phyloP scores from a whole-genome alignment of 108 stramenopile species.

The Stephanodiscus triporus region DNA sequence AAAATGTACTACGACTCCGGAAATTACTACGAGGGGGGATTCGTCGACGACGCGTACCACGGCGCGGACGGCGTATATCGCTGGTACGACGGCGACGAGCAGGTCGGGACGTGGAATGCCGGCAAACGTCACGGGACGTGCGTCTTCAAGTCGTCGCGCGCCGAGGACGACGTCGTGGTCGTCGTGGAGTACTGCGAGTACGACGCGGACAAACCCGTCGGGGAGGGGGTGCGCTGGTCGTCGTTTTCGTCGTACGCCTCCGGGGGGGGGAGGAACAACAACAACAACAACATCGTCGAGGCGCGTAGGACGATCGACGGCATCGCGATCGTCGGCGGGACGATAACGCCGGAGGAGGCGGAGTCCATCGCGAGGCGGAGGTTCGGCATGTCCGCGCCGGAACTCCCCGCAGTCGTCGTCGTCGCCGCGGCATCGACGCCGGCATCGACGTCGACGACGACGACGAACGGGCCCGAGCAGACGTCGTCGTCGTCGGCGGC shows the following conservation, averaged over 20 bases:
- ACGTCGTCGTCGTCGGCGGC: no score
- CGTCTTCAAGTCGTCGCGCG: slow-evolving; percentile 9
- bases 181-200: slow-evolving; percentile 2
- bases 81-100: slow-evolving; percentile 32
- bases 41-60: slow-evolving; percentile 26
- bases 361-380: slow-evolving; percentile 13
- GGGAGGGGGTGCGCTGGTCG: neutral
- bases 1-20: slow-evolving; percentile 32
- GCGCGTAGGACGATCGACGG: no score
- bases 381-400: slow-evolving; percentile 8
- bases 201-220: neutral
- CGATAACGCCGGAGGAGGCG: slow-evolving; percentile 13
- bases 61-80: slow-evolving; percentile 15
- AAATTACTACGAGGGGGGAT: slow-evolving; percentile 28
- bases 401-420: neutral
- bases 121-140: slow-evolving; percentile 21
- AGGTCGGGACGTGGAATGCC: slow-evolving; percentile 15
- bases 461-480: no score
- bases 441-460: no score
- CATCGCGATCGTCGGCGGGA: slow-evolving; percentile 10
- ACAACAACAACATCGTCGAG: neutral
- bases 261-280: neutral
- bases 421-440: no score
- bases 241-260: no score
- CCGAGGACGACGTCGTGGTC: slow-evolving; percentile 1